Base-by-base conservation (phyloP, 202 grass and related monocot species). In the Dendrocalamus latiflorus region DNA sequence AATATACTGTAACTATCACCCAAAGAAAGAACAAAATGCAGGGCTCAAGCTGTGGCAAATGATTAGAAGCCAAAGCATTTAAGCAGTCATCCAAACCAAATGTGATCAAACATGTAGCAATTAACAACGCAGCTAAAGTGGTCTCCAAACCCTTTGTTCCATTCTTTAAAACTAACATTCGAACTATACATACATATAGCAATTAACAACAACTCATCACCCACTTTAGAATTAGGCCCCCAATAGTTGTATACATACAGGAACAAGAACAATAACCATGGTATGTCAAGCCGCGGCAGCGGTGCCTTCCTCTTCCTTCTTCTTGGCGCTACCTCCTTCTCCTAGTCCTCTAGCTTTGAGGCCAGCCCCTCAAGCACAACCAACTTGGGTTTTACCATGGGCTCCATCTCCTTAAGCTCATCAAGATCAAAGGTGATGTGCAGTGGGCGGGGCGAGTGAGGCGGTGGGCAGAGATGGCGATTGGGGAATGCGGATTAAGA, bases 251-350 rank as follows among this genome's bases (percentile, higher is more conserved):
- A 14, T 11, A 34, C 47, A 28, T 50, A 50, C 43, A 34, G 13
- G 51, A 68, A 41, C 48, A 61, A 21, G 37, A 74, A 36, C 16
- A 85, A 65, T 28, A 25, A 51, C 24, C 50, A 42, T 54, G 47
- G 58, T 25, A 37, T 9, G 33, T 83, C 68, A 83, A 49, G 67
- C 79, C 18, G 33, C 4, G 0, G 74, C 43, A 22, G 41, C 58
- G 3, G 13, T 49, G 65, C 33, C 18, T 72, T 68, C 88, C 47
- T 66, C 66, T 28, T 81, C 67, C 37, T 74, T 56, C 37, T 71
- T 59, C 24, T 70, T 70, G n/a, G 47, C n/a, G n/a, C n/a, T n/a
- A n/a, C 11, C 38, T 24, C 59, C 48, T 43, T 47, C 48, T 43
- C 51, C 42, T 62, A n/a, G n/a, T n/a, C n/a, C n/a, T n/a, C n/a